phyloP scores from a whole-genome alignment of 2,329 filamentous ascomycete genomes.

The Stagonosporopsis tanaceti region DNA sequence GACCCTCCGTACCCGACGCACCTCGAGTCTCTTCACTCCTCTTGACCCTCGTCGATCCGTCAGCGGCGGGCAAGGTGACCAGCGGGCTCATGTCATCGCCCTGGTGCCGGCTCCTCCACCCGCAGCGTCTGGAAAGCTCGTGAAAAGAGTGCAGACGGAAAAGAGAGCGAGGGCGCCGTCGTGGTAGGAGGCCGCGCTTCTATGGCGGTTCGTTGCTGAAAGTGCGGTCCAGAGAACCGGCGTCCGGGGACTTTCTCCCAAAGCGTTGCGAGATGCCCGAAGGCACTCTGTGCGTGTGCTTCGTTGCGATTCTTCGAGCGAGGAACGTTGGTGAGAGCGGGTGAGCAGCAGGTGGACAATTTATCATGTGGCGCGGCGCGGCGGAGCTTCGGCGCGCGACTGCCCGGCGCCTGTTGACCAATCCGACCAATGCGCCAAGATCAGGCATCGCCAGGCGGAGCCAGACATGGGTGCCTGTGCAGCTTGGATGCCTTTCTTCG shows the following conservation, averaged over 20 bases:
- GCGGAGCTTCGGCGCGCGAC: constrained; percentile 25
- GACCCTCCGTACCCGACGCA: constrained; percentile 56
- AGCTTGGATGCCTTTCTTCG: constrained; percentile 32
- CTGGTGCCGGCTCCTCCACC: constrained; percentile 61
- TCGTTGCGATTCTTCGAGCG: constrained; percentile 99
- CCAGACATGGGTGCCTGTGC: constrained; percentile 38
- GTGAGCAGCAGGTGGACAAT: constrained; percentile 19
- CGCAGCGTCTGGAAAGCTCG: constrained; percentile 25
- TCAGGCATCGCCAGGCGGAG: constrained; percentile 36
- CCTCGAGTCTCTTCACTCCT: constrained; percentile 40
- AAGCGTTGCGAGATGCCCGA: constrained; percentile 67
- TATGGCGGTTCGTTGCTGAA: constrained; percentile 99
- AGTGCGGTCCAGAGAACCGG: constrained; percentile 61
- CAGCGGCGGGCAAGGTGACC: constrained; percentile 48
- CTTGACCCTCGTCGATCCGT: constrained; percentile 34
- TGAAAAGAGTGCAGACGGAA: constrained; percentile 61
- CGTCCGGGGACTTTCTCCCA: constrained; percentile 99
- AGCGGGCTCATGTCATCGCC: constrained; percentile 92
- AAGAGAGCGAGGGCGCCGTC: constrained; percentile 56
- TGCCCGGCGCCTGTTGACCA: constrained; percentile 14
- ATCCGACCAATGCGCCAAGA: not conserved
- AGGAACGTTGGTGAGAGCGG: constrained; percentile 70
- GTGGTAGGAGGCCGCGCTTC: constrained; percentile 83
- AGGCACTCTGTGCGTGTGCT: constrained; percentile 85
- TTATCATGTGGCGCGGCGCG: constrained; percentile 23